Percentiles rank a stretch among this genome's conserved stretches.
Conservation (phyloP, 352 stramenopile species). For the Globisporangium emineosum region DNA sequence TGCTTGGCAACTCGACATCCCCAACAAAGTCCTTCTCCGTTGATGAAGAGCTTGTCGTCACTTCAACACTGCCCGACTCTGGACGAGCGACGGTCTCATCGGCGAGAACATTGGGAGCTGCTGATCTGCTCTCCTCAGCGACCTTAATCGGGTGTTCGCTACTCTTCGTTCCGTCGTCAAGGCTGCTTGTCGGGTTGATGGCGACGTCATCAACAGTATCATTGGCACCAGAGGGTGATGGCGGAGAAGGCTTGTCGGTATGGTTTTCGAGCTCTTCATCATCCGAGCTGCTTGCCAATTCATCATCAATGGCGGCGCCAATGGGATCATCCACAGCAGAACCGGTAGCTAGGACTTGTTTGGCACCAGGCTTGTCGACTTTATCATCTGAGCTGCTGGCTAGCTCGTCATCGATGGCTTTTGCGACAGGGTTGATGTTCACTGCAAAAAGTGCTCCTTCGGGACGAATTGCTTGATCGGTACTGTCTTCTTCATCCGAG, state of each 20-base stretch:
- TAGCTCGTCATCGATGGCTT: neutral
- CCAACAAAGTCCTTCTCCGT: constrained; percentile 21
- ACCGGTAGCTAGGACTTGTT: neutral
- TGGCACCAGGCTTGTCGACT: neutral
- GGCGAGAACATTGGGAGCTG: neutral
- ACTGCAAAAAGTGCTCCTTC: neutral
- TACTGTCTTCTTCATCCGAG: constrained; percentile 21
- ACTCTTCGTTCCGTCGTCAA: neutral
- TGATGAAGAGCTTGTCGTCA: neutral
- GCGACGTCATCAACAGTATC: neutral
- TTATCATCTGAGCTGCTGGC: constrained; percentile 2
- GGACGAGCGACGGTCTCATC: neutral
- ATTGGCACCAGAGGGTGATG: neutral
- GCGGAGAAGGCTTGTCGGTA: neutral
- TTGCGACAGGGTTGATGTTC: neutral
- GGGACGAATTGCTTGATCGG: neutral
- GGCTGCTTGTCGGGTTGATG: neutral
- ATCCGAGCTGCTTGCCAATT: constrained; percentile 23
- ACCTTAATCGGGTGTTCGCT: neutral
- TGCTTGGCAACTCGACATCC: constrained; percentile 34
- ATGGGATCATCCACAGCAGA: constrained; percentile 22
- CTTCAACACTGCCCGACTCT: neutral
- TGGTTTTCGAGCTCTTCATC: constrained; percentile 14
- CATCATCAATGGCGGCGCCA: constrained; percentile 36
- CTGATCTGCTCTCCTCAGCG: neutral